phyloP scores from a whole-genome alignment of 2,329 filamentous ascomycete species.

The Colletotrichum godetiae region DNA sequence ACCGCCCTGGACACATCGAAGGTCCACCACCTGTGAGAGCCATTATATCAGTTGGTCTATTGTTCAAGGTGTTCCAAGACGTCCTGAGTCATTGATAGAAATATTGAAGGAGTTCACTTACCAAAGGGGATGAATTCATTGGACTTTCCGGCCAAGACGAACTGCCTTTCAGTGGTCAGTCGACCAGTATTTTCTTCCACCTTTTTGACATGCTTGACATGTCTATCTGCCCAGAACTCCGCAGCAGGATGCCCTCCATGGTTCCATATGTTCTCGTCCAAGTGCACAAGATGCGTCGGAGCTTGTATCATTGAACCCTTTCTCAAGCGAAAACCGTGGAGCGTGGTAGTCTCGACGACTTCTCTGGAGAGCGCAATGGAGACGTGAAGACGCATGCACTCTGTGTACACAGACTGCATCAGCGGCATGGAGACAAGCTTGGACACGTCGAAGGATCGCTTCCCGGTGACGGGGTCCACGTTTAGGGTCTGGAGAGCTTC shows the following conservation, averaged over 20 bases:
- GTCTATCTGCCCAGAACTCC: conserved; percentile 37
- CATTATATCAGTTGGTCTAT: not conserved
- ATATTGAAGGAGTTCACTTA: not conserved
- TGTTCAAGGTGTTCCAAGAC: not conserved
- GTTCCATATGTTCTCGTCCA: conserved; percentile 33
- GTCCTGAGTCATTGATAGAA: not conserved
- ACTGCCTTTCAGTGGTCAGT: not conserved
- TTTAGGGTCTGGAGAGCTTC: conserved; percentile 37
- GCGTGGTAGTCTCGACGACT: conserved; percentile 25
- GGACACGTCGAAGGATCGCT: conserved; percentile 31
- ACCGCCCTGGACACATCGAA: conserved; percentile 50
- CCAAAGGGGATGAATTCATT: conserved; percentile 31
- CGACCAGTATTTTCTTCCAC: not conserved
- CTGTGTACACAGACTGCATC: conserved; percentile 42
- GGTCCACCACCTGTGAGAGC: conserved; percentile 44
- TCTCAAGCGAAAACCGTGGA: conserved; percentile 36
- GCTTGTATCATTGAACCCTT: conserved; percentile 40
- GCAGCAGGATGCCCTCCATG: conserved; percentile 7
- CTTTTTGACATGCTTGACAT: conserved; percentile 13
- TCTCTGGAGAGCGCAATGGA: conserved; percentile 41
- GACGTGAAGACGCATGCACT: conserved; percentile 42
- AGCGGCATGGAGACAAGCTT: conserved; percentile 40
- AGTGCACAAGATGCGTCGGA: conserved; percentile 39
- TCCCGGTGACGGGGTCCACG: conserved; percentile 30
- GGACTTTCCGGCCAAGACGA: conserved; percentile 20